Evolutionary conservation across 1,139 yeast species (phyloP), one percentile per base, ranked within the genome.

Genomic region (Williopsis jadinii): DNA sequence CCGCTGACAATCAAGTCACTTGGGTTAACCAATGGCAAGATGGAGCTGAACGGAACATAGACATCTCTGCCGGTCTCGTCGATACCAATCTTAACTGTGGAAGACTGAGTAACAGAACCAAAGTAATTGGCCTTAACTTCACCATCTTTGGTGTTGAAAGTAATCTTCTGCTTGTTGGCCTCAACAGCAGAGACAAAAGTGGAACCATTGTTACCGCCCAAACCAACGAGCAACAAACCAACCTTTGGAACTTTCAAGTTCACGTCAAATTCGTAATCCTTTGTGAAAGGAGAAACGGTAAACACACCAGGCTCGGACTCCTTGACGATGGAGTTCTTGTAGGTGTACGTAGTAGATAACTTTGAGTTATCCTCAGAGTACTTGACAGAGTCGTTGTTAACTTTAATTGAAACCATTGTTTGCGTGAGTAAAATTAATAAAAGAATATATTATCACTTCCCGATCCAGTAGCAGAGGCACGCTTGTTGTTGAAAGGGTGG

Each of bases 141-240:
- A 43, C 95, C 95, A 50, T 80, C 84, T 69, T 87, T 87, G 58
- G 84, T 88, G 59, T 85, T 80, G 68, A 90, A 90, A 41, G 77
- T 67, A 49, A 90, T 66, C 50, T 84, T 73, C 64, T 84, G 75
- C 60, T 84, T 86, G 71, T 90, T 90, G 47, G 97, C 95, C 54
- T 84, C 75, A 41, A 83, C 74, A 14, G 96, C 83, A 40, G 94
- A 88, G 46, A 88, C 77, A 56, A 90, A 73, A 24, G 97, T 90
- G 48, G 96, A 75, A 66, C 97, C 97, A 61, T 90, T 90, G 73
- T 90, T 90, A 67, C 97, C 97, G 57, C 97, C 97, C 54, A 88
- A 74, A 54, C 97, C 97, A 41, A 90, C 97, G 52, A 90, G 74
- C 78, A 90, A 68, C 50, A 90, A 71, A 60, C 97, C 97, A 42